A percentile compares a stretch with the other conserved stretches of the same genome.
Conservation (phyloP, 2,329 filamentous ascomycete species). For the Sarocladiaceae sp. region DNA sequence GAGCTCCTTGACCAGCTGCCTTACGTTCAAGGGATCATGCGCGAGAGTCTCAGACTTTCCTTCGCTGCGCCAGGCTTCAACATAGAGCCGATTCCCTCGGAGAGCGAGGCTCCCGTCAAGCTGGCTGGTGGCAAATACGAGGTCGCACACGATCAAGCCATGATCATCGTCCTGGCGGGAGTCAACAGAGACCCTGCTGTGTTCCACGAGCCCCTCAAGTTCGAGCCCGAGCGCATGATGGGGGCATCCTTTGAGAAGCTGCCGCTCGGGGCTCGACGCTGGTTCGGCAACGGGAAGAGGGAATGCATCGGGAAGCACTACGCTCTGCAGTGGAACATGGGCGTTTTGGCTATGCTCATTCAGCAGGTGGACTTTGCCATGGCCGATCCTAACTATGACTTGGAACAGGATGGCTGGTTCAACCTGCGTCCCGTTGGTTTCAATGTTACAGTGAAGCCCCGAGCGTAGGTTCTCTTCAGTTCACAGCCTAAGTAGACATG, state of each 20-base stretch:
- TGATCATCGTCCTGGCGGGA: conserved; percentile 43
- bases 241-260: conserved; percentile 36
- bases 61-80: conserved; percentile 50
- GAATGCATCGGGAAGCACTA: conserved; percentile 46
- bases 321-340: conserved; percentile 39
- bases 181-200: conserved; percentile 43
- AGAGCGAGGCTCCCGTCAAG: conserved; percentile 37
- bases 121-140: conserved; percentile 43
- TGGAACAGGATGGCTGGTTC: conserved; percentile 46
- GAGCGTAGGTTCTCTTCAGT: too few species aligned
- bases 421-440: conserved; percentile 44
- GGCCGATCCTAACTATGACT: conserved; percentile 30
- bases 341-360: conserved; percentile 36
- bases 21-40: conserved; percentile 48
- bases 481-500: too few species aligned
- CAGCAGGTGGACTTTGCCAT: conserved; percentile 39
- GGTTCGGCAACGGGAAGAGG: conserved; percentile 46
- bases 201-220: conserved; percentile 39
- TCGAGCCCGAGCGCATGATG: conserved; percentile 43
- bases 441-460: conserved; percentile 33
- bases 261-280: conserved; percentile 40
- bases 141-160: conserved; percentile 39
- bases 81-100: conserved; percentile 38
- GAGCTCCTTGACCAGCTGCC: conserved; percentile 44
- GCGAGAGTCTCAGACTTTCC: conserved; percentile 48